Evolutionary conservation across 495 filamentous ascomycete species (phyloP).

Genomic region (Massariosphaeria phaeospora): DNA sequence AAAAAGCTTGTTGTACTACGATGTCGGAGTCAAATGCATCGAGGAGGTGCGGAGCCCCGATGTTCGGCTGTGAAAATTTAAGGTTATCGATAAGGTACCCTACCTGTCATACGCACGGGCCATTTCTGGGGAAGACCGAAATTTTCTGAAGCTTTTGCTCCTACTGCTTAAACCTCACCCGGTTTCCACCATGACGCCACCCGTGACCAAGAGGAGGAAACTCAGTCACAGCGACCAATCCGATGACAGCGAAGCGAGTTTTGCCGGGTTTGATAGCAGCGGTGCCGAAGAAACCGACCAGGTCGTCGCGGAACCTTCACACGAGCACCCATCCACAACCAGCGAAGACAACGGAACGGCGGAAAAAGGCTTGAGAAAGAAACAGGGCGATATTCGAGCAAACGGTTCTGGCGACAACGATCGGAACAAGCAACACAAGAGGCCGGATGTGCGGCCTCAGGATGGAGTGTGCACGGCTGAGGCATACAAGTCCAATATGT

Average conservation of each 20-base stretch:
- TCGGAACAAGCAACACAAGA: slow-evolving; percentile 5
- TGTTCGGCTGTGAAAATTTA: slow-evolving; percentile 26
- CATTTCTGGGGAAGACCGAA: background rate
- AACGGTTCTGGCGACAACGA: too few species aligned
- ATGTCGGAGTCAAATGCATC: background rate
- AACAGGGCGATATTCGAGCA: too few species aligned
- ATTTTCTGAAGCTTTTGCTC: slow-evolving; percentile 2
- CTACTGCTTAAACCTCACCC: background rate
- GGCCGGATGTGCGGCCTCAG: slow-evolving; percentile 7
- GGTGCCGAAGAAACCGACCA: background rate
- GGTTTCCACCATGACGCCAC: slow-evolving; percentile 30
- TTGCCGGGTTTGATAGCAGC: background rate
- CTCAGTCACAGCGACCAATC: slow-evolving; percentile 28
- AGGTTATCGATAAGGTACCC: background rate
- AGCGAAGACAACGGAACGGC: background rate
- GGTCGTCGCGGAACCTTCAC: background rate
- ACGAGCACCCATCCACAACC: background rate
- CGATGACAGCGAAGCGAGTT: slow-evolving; percentile 22
- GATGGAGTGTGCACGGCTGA: slow-evolving; percentile 34
- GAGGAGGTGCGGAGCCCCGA: slow-evolving; percentile 11
- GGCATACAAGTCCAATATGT: slow-evolving; percentile 63
- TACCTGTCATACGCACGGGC: slow-evolving; percentile 15
- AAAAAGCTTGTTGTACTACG: background rate
- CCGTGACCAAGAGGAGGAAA: slow-evolving; percentile 37
- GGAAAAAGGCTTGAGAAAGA: too few species aligned